phyloP scores from a whole-genome alignment of 441 rosid genomes.

The Adansonia madagascariensis region DNA sequence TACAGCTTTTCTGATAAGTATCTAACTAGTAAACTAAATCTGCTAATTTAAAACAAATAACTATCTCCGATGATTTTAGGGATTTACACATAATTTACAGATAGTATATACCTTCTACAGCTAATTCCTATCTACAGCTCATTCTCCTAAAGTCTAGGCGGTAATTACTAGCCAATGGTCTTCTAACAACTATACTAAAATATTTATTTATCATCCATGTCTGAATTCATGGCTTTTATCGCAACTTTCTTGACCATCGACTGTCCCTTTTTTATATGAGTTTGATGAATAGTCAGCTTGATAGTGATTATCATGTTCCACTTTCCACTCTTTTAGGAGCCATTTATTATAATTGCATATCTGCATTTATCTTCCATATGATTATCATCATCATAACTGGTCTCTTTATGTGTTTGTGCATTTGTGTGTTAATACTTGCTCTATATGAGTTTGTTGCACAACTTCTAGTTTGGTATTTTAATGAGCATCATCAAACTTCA shows the following conservation, averaged over 20 bases:
- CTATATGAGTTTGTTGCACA: not conserved
- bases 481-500: slow-evolving; percentile 35
- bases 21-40: too few relatives aligned
- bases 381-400: not conserved
- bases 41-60: too few relatives aligned
- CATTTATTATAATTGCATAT: not conserved
- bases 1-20: too few relatives aligned
- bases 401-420: not conserved
- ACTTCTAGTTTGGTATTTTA: slow-evolving; percentile 13
- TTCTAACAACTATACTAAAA: not conserved
- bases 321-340: not conserved
- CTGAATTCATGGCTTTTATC: slow-evolving; percentile 7
- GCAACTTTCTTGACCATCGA: not conserved
- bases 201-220: slow-evolving; percentile 14
- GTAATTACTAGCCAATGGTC: too few relatives aligned
- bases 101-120: too few relatives aligned
- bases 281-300: slow-evolving; percentile 15
- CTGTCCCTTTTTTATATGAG: not conserved
- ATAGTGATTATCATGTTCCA: not conserved
- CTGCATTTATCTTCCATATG: slow-evolving; percentile 8
- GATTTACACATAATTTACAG: too few relatives aligned
- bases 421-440: not conserved
- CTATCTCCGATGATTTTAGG: too few relatives aligned
- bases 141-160: too few relatives aligned
- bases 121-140: too few relatives aligned